Percentiles rank a stretch among this genome's conserved stretches.
phyloP scores from a whole-genome alignment of 441 rosid species.

The Theobroma grandiflorum region DNA sequence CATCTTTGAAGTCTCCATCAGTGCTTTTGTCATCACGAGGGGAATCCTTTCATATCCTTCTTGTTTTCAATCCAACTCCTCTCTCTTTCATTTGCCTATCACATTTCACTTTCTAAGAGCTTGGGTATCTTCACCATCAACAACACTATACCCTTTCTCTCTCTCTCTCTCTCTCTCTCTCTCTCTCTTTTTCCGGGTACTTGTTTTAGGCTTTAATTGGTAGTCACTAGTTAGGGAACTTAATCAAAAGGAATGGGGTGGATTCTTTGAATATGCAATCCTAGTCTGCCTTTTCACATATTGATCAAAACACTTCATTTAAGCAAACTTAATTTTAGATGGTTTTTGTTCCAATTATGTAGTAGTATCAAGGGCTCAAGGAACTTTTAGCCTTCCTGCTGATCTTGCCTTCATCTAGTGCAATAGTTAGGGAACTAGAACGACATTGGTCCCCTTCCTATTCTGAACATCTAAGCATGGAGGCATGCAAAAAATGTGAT shows the following conservation, averaged over 20 bases:
- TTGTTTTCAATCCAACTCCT: background rate
- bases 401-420: background rate
- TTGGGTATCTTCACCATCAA: background rate
- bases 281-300: background rate
- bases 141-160: background rate
- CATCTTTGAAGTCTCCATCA: conserved; percentile 1
- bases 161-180: too few relatives aligned
- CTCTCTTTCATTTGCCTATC: background rate
- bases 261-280: background rate
- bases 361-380: background rate
- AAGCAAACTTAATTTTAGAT: too few relatives aligned
- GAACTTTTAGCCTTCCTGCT: background rate
- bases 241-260: background rate
- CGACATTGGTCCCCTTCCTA: background rate
- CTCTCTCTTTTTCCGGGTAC: too few relatives aligned
- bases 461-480: background rate
- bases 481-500: background rate
- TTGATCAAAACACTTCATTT: background rate
- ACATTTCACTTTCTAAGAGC: background rate
- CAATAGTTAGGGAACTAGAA: background rate
- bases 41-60: background rate
- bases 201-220: background rate
- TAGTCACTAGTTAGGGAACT: background rate
- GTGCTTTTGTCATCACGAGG: background rate
- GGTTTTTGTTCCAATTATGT: too few relatives aligned